Base-by-base conservation (phyloP, 1,284 basidiomycete genomes). In the Jaminaea rosea region DNA sequence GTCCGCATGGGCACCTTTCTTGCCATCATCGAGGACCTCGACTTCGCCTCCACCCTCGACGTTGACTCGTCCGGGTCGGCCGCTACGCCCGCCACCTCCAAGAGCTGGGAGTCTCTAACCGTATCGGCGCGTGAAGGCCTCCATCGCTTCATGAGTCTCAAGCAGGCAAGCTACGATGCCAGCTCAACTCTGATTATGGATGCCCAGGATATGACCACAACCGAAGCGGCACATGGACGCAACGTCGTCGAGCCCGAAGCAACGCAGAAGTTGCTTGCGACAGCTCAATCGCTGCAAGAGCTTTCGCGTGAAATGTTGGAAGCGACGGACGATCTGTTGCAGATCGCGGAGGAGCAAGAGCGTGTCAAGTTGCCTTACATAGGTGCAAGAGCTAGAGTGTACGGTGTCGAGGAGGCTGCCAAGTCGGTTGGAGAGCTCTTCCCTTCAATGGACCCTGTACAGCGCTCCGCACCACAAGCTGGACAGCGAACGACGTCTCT, bases 111-210 rank as follows among this genome's bases (percentile, higher is more conserved):
- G 37, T 56, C 3, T 64, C 61, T 52, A 63, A 67, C 46, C 48
- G 50, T 10, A n/a, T 42, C 39, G 27, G 65, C 63, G 5, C 54
- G 61, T 3, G 49, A 55, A 15, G 39, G 56, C 13, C 52, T 67
- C 52, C 59, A 50, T 26, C 45, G 53, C 17, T 52, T 66, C 44
- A 50, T 55, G 11, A 47, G 46, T 13, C 45, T 61, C 28, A 69
- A 69, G 53, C 67, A 69, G 48, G 57, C 51, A 11, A 41, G 55
- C 2, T 64, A 65, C 50, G 67, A 69, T 45, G 50, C 52, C 8
- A 54, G 53, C 15, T 48, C 50, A 26, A 23, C n/a, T 10, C 41
- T 65, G 6, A 48, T 69, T 17, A 31, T 66, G 7, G 47, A 58
- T 15, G 41, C 58, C 1, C 67, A 69, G 52, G 58, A 56, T 11